These are phyloP conservation scores for Microbotryum scabiosae DNA, from an alignment of 1,284 basidiomycete species.

Conservation along the genomic window DNA sequence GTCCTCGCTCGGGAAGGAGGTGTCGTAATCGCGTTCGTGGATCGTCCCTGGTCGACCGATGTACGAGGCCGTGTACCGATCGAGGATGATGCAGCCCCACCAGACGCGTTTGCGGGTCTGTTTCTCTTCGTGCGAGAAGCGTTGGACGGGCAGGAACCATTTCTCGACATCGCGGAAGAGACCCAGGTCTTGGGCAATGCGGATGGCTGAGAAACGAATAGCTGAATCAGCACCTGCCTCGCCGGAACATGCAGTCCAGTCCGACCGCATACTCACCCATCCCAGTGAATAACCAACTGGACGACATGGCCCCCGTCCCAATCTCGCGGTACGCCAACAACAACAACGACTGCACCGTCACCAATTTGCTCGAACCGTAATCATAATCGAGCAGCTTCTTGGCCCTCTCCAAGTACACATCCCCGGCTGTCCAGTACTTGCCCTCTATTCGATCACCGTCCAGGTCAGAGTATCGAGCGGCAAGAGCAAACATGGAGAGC, in stretches of 20 bases:
- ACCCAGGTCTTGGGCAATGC: constrained; percentile 74
- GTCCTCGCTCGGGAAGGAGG: constrained; percentile 55
- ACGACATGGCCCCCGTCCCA: constrained; percentile 76
- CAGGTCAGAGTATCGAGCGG: constrained; percentile 54
- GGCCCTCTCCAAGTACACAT: constrained; percentile 60
- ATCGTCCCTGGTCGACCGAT: constrained; percentile 68
- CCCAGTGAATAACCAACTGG: constrained; percentile 69
- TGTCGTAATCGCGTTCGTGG: constrained; percentile 71
- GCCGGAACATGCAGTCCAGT: constrained; percentile 39
- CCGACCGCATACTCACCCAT: constrained; percentile 46
- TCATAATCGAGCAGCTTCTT: constrained; percentile 61
- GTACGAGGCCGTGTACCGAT: constrained; percentile 61
- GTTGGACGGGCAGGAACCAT: constrained; percentile 52
- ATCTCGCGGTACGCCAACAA: constrained; percentile 73
- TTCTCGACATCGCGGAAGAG: constrained; percentile 71
- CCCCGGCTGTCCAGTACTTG: constrained; percentile 70
- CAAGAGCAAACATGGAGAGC: constrained; percentile 66
- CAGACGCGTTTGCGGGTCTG: constrained; percentile 67
- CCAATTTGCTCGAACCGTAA: constrained; percentile 56
- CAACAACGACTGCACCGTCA: constrained; percentile 66
- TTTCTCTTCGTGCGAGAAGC: constrained; percentile 59
- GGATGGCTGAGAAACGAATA: constrained; percentile 25
- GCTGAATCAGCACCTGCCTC: constrained; percentile 31
- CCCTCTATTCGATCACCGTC: constrained; percentile 43
- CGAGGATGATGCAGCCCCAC: constrained; percentile 71